Percentiles rank a stretch among this genome's conserved stretches.
Conservation (phyloP, 2,329 filamentous ascomycete genomes). For the Beauveria caledonica region DNA sequence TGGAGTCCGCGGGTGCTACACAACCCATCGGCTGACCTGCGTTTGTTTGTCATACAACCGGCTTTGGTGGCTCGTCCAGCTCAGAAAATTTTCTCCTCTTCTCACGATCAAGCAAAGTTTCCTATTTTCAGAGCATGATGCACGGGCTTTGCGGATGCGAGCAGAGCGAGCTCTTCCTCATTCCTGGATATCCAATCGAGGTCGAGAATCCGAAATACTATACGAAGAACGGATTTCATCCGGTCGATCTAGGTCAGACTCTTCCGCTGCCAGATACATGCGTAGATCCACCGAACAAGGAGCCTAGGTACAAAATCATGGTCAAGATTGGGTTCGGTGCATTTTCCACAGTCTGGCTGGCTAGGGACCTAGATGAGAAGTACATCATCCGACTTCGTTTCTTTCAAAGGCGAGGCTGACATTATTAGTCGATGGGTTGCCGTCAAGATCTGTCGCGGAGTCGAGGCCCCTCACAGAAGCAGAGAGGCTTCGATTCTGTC, state of each 20-base stretch:
- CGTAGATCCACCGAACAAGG: not conserved
- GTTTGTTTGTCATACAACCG: too few relatives aligned
- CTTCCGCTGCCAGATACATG: not conserved
- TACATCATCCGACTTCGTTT: not conserved
- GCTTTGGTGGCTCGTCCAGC: too few relatives aligned
- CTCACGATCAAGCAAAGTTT: too few relatives aligned
- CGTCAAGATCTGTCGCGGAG: not conserved
- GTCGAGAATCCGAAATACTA: not conserved
- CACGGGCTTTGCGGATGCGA: too few relatives aligned
- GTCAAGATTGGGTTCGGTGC: not conserved
- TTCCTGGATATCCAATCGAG: too few relatives aligned
- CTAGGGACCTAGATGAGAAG: not conserved
- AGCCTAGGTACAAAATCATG: not conserved
- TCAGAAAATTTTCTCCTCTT: too few relatives aligned
- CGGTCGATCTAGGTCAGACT: not conserved
- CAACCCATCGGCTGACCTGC: too few relatives aligned
- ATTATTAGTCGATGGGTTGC: too few relatives aligned
- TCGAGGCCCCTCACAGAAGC: not conserved
- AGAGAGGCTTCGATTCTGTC: not conserved
- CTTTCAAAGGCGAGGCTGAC: not conserved
- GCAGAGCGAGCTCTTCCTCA: too few relatives aligned
- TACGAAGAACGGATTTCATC: not conserved
- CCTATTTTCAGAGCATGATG: too few relatives aligned
- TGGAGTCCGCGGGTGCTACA: too few relatives aligned
- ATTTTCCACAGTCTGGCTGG: not conserved